Evolutionary conservation across 2,329 filamentous ascomycete genomes (phyloP).

Genomic region (Xylariales sp.): DNA sequence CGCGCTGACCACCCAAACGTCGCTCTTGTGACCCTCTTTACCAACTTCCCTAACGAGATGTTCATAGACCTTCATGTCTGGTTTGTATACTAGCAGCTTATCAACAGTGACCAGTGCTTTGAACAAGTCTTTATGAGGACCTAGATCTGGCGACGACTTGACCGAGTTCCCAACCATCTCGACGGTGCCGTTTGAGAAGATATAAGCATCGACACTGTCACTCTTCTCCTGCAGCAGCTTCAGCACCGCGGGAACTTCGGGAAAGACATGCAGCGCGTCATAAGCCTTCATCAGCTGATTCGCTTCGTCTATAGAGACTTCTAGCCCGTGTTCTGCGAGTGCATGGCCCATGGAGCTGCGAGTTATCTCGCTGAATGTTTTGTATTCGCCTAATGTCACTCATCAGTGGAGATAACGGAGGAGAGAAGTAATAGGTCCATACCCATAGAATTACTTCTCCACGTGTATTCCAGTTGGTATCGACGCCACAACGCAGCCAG

Average conservation of each 20-base stretch:
- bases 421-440: conserved; percentile 17
- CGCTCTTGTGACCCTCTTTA: conserved; percentile 36
- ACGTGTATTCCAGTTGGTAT: conserved; percentile 74
- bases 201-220: conserved; percentile 43
- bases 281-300: conserved; percentile 58
- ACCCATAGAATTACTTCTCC: conserved; percentile 74
- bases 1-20: conserved; percentile 65
- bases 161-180: conserved; percentile 60
- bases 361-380: conserved; percentile 60
- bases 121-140: conserved; percentile 42
- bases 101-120: conserved; percentile 58
- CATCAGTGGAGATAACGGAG: neutral
- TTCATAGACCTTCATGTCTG: conserved; percentile 56
- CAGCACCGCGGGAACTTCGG: conserved; percentile 56
- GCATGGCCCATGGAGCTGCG: conserved; percentile 59
- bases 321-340: conserved; percentile 49
- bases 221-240: conserved; percentile 34
- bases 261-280: conserved; percentile 58
- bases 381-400: conserved; percentile 47
- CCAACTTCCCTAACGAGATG: conserved; percentile 49
- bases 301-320: conserved; percentile 39
- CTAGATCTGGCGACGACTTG: conserved; percentile 49
- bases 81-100: conserved; percentile 58
- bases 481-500: conserved; percentile 61
- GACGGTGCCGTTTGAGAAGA: conserved; percentile 68